These are phyloP conservation scores for Mortierella sp. DNA, from an alignment of 371 early-diverging fungal species.

Conservation along the genomic window DNA sequence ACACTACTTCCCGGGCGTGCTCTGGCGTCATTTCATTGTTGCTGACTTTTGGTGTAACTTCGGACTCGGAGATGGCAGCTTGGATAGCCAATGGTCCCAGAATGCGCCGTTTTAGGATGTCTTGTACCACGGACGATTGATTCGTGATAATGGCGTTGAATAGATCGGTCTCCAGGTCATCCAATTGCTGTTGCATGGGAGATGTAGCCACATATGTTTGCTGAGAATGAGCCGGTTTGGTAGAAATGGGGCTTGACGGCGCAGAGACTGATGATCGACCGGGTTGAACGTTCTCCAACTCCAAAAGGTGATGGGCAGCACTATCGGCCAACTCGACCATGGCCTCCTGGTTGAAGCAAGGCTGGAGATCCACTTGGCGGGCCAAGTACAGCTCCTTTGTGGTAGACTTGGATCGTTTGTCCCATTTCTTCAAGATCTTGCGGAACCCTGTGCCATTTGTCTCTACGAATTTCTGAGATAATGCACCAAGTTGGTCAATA, in stretches of 20 bases:
- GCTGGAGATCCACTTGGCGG: slow-evolving; percentile 94
- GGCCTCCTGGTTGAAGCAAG: slow-evolving; percentile 93
- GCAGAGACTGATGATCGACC: slow-evolving; percentile 42
- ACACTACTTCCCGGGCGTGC: slow-evolving; percentile 61
- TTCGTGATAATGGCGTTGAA: slow-evolving; percentile 58
- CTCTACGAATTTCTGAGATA: slow-evolving; percentile 89
- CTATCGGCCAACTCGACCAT: slow-evolving; percentile 89
- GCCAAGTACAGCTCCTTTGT: slow-evolving; percentile 96
- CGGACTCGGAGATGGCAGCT: neutral
- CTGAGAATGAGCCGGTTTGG: slow-evolving; percentile 44
- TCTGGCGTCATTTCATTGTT: slow-evolving; percentile 14
- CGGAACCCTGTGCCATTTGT: slow-evolving; percentile 95
- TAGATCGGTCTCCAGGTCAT: slow-evolving; percentile 43
- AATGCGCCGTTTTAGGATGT: slow-evolving; percentile 67
- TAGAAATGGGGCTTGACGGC: slow-evolving; percentile 35
- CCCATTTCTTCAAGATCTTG: slow-evolving; percentile 98
- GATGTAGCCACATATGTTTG: slow-evolving; percentile 18
- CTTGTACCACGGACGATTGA: slow-evolving; percentile 61
- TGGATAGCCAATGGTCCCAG: slow-evolving; percentile 3
- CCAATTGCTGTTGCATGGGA: slow-evolving; percentile 43
- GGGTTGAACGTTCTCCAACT: slow-evolving; percentile 51
- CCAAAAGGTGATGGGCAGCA: slow-evolving; percentile 62
- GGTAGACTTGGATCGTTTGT: slow-evolving; percentile 93
- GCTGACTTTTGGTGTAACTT: neutral
- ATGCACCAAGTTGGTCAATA: neutral